Base-by-base conservation (phyloP, 1,284 basidiomycete species). In the Sanghuangporus weigelae region DNA sequence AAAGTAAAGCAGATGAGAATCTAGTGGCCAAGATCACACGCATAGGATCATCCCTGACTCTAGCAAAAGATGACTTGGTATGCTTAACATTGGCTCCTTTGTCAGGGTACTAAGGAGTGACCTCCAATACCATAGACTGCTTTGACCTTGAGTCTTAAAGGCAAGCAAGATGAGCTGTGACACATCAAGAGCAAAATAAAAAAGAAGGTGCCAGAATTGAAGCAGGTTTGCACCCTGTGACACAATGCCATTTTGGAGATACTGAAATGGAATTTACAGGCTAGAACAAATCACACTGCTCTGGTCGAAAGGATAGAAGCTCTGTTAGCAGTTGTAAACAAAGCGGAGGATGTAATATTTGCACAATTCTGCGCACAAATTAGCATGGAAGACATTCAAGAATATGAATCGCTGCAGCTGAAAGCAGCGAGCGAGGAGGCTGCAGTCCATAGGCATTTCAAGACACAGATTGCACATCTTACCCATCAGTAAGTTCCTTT, bases 321-420 rank as follows among this genome's bases (percentile, higher is more conserved):
- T n/a, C n/a, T n/a, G n/a, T n/a, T n/a, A n/a, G n/a, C n/a, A n/a
- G n/a, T n/a, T n/a, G n/a, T n/a, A n/a, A n/a, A n/a, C n/a, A n/a
- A n/a, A n/a, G n/a, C n/a, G n/a, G n/a, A 98, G 72, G 93, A 95
- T 69, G 78, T 77, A 1, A 79, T 97, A 19, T 99, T 97, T 72
- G 79, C 73, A 0, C 74, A 76, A 2, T 99, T 99, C 78, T 98
- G 96, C 74, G 73, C 75, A 44, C 83, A 85, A 63, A 95, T 98
- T 69, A 84, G 87, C 6, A 90, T 98, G 7, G 74, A 76, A 39
- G 88, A 90, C 75, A 96, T 99, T 67, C 87, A 96, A 50, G 93
- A 97, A 67, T 99, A 98, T 73, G 96, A 99, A 75, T 90, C 94
- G 72, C 85, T 92, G 19, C 95, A 98, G 71, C 81, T 98, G 38